These are phyloP conservation scores for Trametes villosa DNA, from an alignment of 768 basidiomycete species.

Conservation along the genomic window DNA sequence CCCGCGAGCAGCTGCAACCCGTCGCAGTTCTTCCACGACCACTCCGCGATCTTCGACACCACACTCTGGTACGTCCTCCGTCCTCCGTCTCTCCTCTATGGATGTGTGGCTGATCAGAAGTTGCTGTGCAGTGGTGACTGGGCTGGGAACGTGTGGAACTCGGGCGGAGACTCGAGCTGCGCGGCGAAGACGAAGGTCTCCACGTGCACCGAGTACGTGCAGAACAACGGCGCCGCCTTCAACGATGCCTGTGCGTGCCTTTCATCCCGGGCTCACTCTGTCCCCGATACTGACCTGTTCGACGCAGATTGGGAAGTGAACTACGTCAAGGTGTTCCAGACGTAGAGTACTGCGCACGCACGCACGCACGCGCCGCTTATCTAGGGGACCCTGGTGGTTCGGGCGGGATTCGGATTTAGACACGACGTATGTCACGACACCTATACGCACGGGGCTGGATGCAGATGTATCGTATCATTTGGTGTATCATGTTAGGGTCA, in stretches of 20 bases:
- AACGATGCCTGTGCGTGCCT: conserved; percentile 72
- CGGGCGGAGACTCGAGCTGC: conserved; percentile 80
- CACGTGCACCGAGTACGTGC: conserved; percentile 82
- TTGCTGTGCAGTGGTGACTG: conserved; percentile 76
- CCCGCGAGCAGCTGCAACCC: conserved; percentile 76
- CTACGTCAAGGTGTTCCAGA: conserved; percentile 74
- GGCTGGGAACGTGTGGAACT: conserved; percentile 80
- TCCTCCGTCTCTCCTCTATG: conserved; percentile 21
- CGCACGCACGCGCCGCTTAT: not conserved
- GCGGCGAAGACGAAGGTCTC: conserved; percentile 80
- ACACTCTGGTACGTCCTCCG: conserved; percentile 71
- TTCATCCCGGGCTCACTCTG: conserved; percentile 8
- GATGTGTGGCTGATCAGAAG: not conserved
- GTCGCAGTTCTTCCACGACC: conserved; percentile 75
- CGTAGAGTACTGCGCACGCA: conserved; percentile 15
- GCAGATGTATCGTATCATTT: too few relatives aligned
- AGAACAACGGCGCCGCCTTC: conserved; percentile 71
- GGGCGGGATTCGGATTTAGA: too few relatives aligned
- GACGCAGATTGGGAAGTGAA: conserved; percentile 79
- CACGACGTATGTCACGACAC: too few relatives aligned
- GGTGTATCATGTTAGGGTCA: too few relatives aligned
- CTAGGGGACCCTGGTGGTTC: not conserved
- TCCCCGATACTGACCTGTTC: not conserved
- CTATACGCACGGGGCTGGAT: too few relatives aligned
- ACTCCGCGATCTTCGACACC: conserved; percentile 83